A percentile compares a stretch with the other conserved stretches of the same genome.
Evolutionary conservation across 2,329 filamentous ascomycete genomes (phyloP).

Genomic region (Claviceps spartinae): DNA sequence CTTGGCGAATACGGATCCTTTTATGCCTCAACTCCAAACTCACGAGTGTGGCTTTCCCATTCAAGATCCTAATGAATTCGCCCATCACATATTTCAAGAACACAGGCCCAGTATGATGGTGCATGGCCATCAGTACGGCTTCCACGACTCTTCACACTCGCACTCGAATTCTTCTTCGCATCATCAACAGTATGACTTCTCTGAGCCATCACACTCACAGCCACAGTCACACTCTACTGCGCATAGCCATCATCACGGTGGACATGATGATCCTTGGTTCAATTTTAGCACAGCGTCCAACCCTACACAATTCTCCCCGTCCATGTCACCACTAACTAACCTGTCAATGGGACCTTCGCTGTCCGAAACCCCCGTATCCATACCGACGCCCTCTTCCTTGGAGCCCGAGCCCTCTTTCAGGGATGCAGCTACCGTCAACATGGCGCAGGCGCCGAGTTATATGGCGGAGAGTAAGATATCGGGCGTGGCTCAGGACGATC

Average conservation of each 20-base stretch:
- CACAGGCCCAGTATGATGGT: slow-evolving; percentile 10
- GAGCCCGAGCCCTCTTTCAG: slow-evolving; percentile 10
- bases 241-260: slow-evolving; percentile 1
- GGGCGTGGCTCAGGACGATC: slow-evolving; percentile 11
- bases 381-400: slow-evolving; percentile 11
- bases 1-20: slow-evolving; percentile 7
- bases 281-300: background rate
- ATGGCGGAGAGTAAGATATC: slow-evolving; percentile 6
- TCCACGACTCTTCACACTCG: background rate
- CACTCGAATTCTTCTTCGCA: background rate
- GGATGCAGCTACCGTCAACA: background rate
- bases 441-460: background rate
- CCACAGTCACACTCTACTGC: background rate
- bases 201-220: background rate
- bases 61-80: slow-evolving; percentile 14
- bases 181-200: slow-evolving; percentile 1
- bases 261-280: slow-evolving; percentile 2
- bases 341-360: slow-evolving; percentile 12
- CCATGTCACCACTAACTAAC: slow-evolving; percentile 12
- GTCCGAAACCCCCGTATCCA: slow-evolving; percentile 9
- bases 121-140: slow-evolving; percentile 6
- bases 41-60: slow-evolving; percentile 16
- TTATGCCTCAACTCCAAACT: slow-evolving; percentile 8
- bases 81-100: slow-evolving; percentile 17
- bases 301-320: slow-evolving; percentile 10